A percentile compares a stretch with the other conserved stretches of the same genome.
phyloP scores from a whole-genome alignment of 1,284 basidiomycete genomes.

The Rhodofomes roseus region DNA sequence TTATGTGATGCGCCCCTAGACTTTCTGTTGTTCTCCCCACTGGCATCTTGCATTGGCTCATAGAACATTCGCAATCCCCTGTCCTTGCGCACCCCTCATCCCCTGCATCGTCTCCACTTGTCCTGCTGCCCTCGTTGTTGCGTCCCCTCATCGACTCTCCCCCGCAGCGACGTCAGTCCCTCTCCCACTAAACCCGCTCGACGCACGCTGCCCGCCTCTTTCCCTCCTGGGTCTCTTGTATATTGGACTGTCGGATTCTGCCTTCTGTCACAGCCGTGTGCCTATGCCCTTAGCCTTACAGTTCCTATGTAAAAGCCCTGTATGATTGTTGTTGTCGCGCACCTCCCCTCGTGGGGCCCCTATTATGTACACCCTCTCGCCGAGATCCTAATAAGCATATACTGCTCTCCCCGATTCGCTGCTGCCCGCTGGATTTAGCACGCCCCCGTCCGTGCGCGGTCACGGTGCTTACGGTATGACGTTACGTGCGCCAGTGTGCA shows the following conservation, averaged over 20 bases:
- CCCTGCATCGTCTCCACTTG: slow-evolving; percentile 14
- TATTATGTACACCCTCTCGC: slow-evolving; percentile 21
- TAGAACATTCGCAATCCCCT: slow-evolving; percentile 16
- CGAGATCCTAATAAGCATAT: slow-evolving; percentile 30
- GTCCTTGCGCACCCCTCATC: slow-evolving; percentile 11
- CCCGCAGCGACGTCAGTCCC: neutral
- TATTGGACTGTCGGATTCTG: slow-evolving; percentile 12
- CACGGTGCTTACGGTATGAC: neutral
- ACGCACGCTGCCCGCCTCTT: slow-evolving; percentile 8
- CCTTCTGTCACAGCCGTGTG: slow-evolving; percentile 4
- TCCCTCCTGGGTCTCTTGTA: slow-evolving; percentile 5
- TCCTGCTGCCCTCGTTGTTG: slow-evolving; percentile 2
- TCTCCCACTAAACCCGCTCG: neutral
- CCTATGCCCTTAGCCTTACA: slow-evolving; percentile 7
- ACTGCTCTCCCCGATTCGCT: slow-evolving; percentile 14
- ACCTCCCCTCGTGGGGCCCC: slow-evolving; percentile 9
- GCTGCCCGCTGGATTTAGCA: neutral
- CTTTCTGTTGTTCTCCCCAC: slow-evolving; percentile 10
- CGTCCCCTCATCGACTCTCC: neutral
- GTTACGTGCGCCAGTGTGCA: neutral
- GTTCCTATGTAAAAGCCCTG: slow-evolving; percentile 22
- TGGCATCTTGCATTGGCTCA: slow-evolving; percentile 17
- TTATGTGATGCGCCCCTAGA: slow-evolving; percentile 54
- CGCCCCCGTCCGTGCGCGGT: neutral
- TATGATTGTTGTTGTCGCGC: slow-evolving; percentile 20